phyloP scores from a whole-genome alignment of 768 basidiomycete species.

The Phanerochaete sordida region DNA sequence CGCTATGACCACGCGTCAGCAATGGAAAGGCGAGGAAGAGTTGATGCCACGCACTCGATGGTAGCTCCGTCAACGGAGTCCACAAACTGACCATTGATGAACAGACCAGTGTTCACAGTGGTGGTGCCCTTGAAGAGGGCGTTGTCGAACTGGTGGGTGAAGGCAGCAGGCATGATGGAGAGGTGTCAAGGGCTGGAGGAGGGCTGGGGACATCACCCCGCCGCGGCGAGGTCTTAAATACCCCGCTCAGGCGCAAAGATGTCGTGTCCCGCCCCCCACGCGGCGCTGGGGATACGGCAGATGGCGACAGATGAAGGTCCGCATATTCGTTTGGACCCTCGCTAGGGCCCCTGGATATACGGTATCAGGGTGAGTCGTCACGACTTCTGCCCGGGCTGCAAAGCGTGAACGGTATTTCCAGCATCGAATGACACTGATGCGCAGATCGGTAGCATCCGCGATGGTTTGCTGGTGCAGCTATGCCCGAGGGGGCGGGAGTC shows the following conservation, averaged over 20 bases:
- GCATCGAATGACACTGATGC: background rate
- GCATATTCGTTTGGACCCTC: background rate
- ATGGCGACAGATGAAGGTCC: background rate
- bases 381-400: background rate
- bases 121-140: conserved; percentile 24
- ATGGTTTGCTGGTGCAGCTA: background rate
- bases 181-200: background rate
- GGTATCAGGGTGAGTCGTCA: background rate
- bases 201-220: background rate
- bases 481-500: background rate
- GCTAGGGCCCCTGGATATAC: background rate
- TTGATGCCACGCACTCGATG: conserved; percentile 11
- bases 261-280: background rate
- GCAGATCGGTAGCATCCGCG: background rate
- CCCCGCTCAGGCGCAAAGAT: background rate
- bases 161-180: conserved; percentile 13
- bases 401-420: background rate
- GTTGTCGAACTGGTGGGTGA: conserved; percentile 24
- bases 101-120: conserved; percentile 33
- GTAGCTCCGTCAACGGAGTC: conserved; percentile 11
- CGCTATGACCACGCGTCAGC: conserved; percentile 30
- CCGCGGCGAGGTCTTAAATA: background rate
- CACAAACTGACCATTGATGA: conserved; percentile 37
- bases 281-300: background rate
- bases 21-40: background rate